These are phyloP conservation scores for Xanthoconium stramineum DNA, from an alignment of 768 basidiomycete genomes.

Conservation along the genomic window DNA sequence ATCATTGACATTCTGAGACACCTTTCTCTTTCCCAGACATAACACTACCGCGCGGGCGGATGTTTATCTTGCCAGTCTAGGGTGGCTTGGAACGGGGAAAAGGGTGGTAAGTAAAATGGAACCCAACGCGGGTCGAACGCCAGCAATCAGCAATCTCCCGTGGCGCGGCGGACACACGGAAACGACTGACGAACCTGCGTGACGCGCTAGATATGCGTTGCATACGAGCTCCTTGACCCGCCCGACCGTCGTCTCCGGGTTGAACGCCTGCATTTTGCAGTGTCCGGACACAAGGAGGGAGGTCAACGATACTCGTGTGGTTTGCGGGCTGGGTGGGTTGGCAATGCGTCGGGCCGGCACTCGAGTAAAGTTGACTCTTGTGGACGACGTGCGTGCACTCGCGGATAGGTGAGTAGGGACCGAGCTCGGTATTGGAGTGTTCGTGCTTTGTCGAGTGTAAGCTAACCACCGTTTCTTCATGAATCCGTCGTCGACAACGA, in stretches of 20 bases:
- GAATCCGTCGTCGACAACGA: no score
- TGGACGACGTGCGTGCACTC: slow-evolving; percentile 52
- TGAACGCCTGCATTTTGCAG: slow-evolving; percentile 69
- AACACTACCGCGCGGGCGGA: slow-evolving; percentile 72
- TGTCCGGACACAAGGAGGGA: slow-evolving; percentile 71
- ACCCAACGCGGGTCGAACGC: no score
- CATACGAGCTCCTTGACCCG: slow-evolving; percentile 82
- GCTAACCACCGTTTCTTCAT: not conserved
- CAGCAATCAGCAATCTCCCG: slow-evolving; percentile 13
- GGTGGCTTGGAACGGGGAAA: not conserved
- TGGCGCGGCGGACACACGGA: slow-evolving; percentile 4
- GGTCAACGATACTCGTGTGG: slow-evolving; percentile 61
- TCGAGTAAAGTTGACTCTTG: slow-evolving; percentile 43
- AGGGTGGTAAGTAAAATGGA: no score
- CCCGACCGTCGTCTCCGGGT: slow-evolving; percentile 70
- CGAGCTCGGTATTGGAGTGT: not conserved
- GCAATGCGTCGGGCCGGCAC: slow-evolving; percentile 18
- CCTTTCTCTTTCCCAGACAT: slow-evolving; percentile 73
- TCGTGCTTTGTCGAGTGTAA: slow-evolving; percentile 1
- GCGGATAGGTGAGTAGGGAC: slow-evolving; percentile 32
- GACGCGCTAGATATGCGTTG: slow-evolving; percentile 67
- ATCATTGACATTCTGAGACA: slow-evolving; percentile 84
- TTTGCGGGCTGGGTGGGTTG: slow-evolving; percentile 45
- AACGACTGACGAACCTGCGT: slow-evolving; percentile 40
- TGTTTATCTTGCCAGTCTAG: slow-evolving; percentile 77